Conservation (phyloP, 208 protist species). For the Trichomonas vaginalis region DNA sequence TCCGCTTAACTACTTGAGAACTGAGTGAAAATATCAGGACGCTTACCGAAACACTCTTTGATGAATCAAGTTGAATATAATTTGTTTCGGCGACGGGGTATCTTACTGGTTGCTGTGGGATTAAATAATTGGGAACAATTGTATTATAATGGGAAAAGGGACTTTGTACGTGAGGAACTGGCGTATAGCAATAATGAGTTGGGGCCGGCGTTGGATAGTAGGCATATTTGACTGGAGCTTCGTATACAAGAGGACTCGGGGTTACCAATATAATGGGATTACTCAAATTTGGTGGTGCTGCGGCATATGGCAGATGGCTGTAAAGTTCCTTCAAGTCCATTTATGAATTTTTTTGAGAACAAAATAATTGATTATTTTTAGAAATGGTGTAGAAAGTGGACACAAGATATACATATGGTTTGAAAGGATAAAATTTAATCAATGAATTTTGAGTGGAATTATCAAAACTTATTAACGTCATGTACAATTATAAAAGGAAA, state of each 20-base stretch:
- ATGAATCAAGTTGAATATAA: background rate
- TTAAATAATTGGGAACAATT: background rate
- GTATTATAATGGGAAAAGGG: background rate
- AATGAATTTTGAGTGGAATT: no score
- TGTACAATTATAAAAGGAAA: no score
- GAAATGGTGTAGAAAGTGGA: no score
- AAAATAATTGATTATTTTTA: no score
- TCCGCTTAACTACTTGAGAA: background rate
- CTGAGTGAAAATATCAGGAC: background rate
- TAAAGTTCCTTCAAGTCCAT: background rate
- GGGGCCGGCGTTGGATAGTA: background rate
- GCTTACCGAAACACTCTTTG: background rate
- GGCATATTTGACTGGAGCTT: background rate
- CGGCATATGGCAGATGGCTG: background rate
- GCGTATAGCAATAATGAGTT: background rate
- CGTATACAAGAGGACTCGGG: background rate
- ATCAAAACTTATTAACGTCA: no score
- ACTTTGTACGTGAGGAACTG: background rate
- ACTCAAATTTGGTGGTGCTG: background rate
- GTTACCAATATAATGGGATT: background rate
- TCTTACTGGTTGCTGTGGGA: background rate
- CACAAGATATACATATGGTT: no score
- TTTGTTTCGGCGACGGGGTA: background rate
- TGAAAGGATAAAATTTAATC: no score
- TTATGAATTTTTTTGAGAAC: no score